A percentile compares a stretch with the other conserved stretches of the same genome.
phyloP scores from a whole-genome alignment of 495 filamentous ascomycete genomes.

The Penicillium paxilli region DNA sequence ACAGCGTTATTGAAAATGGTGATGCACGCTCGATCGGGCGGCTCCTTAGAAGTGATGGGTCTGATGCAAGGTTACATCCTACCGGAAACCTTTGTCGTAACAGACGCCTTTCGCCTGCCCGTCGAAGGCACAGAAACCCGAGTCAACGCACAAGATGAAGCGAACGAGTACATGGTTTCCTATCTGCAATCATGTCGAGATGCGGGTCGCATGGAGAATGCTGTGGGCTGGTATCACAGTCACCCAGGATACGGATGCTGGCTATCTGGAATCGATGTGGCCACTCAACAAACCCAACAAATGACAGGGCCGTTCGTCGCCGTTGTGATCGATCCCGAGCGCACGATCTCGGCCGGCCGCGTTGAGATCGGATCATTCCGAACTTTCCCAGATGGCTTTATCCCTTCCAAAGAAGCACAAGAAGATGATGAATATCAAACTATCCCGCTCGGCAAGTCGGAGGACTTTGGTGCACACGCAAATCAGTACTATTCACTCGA shows the following conservation, averaged over 20 bases:
- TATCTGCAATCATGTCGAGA: constrained; percentile 77
- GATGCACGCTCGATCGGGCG: constrained; percentile 95
- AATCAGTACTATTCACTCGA: constrained; percentile 88
- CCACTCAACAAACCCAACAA: constrained; percentile 84
- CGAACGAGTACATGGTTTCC: constrained; percentile 93
- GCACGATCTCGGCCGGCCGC: constrained; percentile 90
- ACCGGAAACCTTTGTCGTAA: constrained; percentile 83
- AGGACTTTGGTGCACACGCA: constrained; percentile 93
- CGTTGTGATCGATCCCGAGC: constrained; percentile 95
- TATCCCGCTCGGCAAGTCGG: constrained; percentile 87
- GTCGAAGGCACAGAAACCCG: constrained; percentile 98
- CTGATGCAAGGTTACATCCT: constrained; percentile 94
- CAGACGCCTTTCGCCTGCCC: constrained; percentile 89
- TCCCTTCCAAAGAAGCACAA: constrained; percentile 46
- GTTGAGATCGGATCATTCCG: constrained; percentile 98
- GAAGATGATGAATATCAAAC: constrained; percentile 54
- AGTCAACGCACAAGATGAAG: constrained; percentile 92
- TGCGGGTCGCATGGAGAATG: constrained; percentile 79
- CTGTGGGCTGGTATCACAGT: constrained; percentile 96
- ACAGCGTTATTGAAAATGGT: constrained; percentile 98
- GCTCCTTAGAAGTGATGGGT: constrained; percentile 93
- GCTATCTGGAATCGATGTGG: constrained; percentile 94
- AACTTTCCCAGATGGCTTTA: constrained; percentile 81
- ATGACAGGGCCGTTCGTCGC: constrained; percentile 90
- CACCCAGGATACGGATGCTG: constrained; percentile 99